Evolutionary conservation across 768 basidiomycete species (phyloP).

Genomic region (Clitopilus hobsonii): DNA sequence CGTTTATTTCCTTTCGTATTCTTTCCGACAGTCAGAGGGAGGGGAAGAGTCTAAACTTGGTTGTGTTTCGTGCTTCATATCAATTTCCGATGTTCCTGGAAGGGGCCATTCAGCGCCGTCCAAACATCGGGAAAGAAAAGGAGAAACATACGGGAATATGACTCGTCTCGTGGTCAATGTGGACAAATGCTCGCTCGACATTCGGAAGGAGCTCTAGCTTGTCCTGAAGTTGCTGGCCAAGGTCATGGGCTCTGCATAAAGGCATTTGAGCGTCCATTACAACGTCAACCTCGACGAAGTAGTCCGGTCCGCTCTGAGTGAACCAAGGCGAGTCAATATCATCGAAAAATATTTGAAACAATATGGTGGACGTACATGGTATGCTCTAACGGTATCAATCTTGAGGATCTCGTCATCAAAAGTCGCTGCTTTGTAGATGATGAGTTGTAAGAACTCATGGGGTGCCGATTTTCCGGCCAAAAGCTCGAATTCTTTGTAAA

Average conservation of each 20-base stretch:
- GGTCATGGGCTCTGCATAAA: slow-evolving; percentile 83
- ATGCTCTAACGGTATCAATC: slow-evolving; percentile 90
- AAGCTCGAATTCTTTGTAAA: slow-evolving; percentile 77
- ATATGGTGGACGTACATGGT: slow-evolving; percentile 56
- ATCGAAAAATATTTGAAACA: slow-evolving; percentile 1
- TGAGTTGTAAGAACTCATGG: slow-evolving; percentile 82
- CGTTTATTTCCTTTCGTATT: background rate
- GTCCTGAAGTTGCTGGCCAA: slow-evolving; percentile 81
- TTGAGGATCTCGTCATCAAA: slow-evolving; percentile 84
- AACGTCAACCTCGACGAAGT: slow-evolving; percentile 93
- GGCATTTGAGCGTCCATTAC: slow-evolving; percentile 90
- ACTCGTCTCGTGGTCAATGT: slow-evolving; percentile 92
- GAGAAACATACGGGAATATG: slow-evolving; percentile 47
- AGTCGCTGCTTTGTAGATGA: slow-evolving; percentile 90
- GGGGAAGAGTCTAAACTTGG: background rate
- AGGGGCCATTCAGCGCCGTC: slow-evolving; percentile 1
- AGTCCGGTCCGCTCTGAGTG: slow-evolving; percentile 83
- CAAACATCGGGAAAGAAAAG: background rate
- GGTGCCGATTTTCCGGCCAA: slow-evolving; percentile 92
- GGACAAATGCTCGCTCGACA: slow-evolving; percentile 91
- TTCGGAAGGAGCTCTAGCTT: slow-evolving; percentile 86
- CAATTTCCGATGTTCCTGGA: slow-evolving; percentile 47
- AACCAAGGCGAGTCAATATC: slow-evolving; percentile 9
- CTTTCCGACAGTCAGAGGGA: background rate
- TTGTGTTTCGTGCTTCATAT: slow-evolving; percentile 7